These are phyloP conservation scores for Hypoxylon sp. DNA, from an alignment of 2,329 filamentous ascomycete species.

Conservation along the genomic window DNA sequence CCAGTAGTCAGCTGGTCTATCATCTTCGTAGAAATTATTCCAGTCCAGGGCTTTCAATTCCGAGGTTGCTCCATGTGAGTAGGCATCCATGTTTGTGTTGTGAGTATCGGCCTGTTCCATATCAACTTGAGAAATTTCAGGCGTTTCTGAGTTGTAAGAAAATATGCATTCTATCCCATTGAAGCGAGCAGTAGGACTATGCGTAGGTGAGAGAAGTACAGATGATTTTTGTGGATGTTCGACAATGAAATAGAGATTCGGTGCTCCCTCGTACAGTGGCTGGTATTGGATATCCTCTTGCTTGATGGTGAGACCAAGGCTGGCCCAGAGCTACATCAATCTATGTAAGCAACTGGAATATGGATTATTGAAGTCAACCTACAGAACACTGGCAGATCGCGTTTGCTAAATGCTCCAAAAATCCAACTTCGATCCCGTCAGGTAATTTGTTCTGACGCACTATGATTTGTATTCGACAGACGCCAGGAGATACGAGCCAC, in stretches of 20 bases:
- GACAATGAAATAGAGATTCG: conserved; percentile 53
- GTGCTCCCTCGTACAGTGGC: conserved; percentile 39
- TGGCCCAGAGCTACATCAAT: conserved; percentile 49
- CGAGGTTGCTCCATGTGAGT: not conserved
- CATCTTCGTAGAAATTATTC: not conserved
- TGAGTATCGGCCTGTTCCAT: not conserved
- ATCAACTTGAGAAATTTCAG: not conserved
- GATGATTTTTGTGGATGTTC: conserved; percentile 53
- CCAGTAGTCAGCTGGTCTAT: conserved; percentile 6
- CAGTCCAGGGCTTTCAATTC: conserved; percentile 1
- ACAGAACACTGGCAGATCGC: conserved; percentile 48
- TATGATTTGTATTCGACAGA: conserved; percentile 49
- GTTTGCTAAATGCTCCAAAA: conserved; percentile 48
- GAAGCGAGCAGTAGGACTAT: conserved; percentile 49
- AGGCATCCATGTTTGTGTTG: not conserved
- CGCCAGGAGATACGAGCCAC: conserved; percentile 51
- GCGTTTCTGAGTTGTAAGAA: conserved; percentile 30
- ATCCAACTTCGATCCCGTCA: conserved; percentile 30
- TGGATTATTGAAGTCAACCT: conserved; percentile 21
- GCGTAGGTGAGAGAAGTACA: conserved; percentile 51
- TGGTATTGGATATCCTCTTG: conserved; percentile 47
- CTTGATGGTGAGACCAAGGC: conserved; percentile 48
- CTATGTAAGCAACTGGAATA: conserved; percentile 31
- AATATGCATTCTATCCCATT: conserved; percentile 51
- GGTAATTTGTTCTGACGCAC: conserved; percentile 30